Evolutionary conservation across 345 rosid genomes (phyloP), one percentile per base, ranked within the genome.

Genomic region (Salix arbutifolia): DNA sequence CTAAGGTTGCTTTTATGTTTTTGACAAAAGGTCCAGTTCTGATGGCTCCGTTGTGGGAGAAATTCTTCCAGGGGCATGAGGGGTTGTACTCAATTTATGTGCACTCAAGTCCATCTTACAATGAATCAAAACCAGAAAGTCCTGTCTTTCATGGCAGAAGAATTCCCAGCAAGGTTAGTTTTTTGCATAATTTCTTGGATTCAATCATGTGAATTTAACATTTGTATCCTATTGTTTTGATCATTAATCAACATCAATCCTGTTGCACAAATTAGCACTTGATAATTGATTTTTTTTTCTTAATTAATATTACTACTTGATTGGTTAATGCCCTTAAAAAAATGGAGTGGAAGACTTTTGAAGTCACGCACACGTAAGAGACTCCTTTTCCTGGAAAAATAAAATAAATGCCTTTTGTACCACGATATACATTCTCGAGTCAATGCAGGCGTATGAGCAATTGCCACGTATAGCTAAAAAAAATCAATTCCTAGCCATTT

Each of bases 1-100:
- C 82, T 5, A 93, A 90, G 69, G 88, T 93, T 70, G 98, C 94
- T 0, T 93, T 93, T 81, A 76, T 93, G 94, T 93, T 90, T 85
- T 74, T 93, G 89, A 86, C 90, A 3, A 79, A 65, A 53, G 90
- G 94, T 33, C 84, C 87, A 9, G 85, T 93, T 69, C 87, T 90
- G 21, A 81, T 93, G 77, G 89, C 92, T 83, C 87, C 88, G 2
- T 52, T 91, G 81, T 91, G 98, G 97, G 98, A 91, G 74, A 88
- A 84, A 73, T 89, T 90, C 76, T 89, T 93, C 74, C 67, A 86
- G 71, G 92, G 92, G 1, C 83, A 93, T 70, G 64, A 88, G 76
- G 90, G 90, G 30, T 74, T 86, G 33, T 91, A 87, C 80, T 85
- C 97, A 19, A 86, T 93, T 78, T 91, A 91, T 73, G 86, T 92